Percentiles rank a stretch among this genome's conserved stretches.
These are phyloP conservation scores for Aurantiochytrium sp. DNA, from an alignment of 108 stramenopile species.

Conservation along the genomic window DNA sequence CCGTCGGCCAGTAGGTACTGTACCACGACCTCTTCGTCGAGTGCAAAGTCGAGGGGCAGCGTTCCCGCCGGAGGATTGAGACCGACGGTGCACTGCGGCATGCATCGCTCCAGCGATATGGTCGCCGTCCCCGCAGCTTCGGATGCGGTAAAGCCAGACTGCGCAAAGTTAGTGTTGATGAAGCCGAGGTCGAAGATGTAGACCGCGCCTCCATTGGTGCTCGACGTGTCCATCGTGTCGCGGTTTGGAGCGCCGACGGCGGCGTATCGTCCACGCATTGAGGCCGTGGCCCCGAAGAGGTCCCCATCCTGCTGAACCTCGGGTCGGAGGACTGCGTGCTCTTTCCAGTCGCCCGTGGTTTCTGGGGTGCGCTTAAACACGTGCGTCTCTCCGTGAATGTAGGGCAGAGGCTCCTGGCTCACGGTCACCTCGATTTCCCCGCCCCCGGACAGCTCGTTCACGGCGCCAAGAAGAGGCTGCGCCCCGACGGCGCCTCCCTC, in stretches of 20 bases:
- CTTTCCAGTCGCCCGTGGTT: background rate
- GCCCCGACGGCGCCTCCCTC: background rate
- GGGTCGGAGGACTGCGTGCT: background rate
- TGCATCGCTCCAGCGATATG: background rate
- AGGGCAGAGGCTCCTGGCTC: background rate
- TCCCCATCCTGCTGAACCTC: background rate
- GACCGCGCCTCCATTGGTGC: background rate
- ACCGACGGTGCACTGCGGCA: background rate
- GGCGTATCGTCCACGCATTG: background rate
- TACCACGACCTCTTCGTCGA: background rate
- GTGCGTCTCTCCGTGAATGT: background rate
- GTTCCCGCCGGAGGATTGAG: background rate
- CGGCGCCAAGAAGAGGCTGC: background rate
- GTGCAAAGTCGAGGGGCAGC: background rate
- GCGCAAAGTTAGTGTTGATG: background rate
- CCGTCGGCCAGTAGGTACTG: background rate
- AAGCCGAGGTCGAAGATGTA: slow-evolving; percentile 3
- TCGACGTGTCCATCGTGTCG: background rate
- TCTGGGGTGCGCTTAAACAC: background rate
- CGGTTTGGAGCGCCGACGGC: slow-evolving; percentile 29
- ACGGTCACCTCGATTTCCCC: background rate
- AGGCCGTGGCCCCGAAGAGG: background rate
- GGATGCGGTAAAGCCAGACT: background rate
- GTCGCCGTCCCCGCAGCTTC: background rate
- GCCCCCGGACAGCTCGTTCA: background rate